A percentile compares a stretch with the other conserved stretches of the same genome.
Evolutionary conservation across 1,284 basidiomycete genomes (phyloP).

Genomic region (Coniferiporia weirii): DNA sequence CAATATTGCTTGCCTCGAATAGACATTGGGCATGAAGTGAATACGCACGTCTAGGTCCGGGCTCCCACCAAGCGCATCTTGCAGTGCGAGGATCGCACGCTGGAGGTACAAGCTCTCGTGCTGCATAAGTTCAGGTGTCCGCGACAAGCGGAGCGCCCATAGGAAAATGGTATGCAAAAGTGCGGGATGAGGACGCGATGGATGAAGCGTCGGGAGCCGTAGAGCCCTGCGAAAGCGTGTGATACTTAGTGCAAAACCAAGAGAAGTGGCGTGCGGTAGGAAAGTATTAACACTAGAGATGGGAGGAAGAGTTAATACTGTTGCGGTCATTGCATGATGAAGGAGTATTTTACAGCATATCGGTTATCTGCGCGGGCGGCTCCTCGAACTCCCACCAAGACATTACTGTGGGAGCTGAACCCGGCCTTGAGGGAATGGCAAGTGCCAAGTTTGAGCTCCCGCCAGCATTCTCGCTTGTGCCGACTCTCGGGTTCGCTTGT

Average conservation of each 20-base stretch:
- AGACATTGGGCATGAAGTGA: neutral
- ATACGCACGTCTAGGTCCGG: slow-evolving; percentile 33
- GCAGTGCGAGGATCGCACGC: slow-evolving; percentile 38
- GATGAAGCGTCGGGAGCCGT: slow-evolving; percentile 27
- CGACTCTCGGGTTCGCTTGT: neutral
- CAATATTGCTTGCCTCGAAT: no score
- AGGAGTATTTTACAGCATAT: slow-evolving; percentile 20
- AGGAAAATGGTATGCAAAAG: slow-evolving; percentile 45
- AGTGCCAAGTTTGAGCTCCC: neutral
- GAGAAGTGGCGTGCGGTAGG: slow-evolving; percentile 22
- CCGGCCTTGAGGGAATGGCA: neutral
- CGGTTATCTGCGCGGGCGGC: slow-evolving; percentile 19
- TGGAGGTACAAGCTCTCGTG: slow-evolving; percentile 37
- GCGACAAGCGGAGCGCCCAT: slow-evolving; percentile 41
- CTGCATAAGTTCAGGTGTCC: slow-evolving; percentile 21
- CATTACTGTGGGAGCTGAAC: neutral
- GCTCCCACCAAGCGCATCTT: slow-evolving; percentile 31
- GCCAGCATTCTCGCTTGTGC: neutral
- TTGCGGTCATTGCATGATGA: neutral
- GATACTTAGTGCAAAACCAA: slow-evolving; percentile 32
- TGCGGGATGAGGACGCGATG: slow-evolving; percentile 41
- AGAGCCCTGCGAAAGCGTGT: slow-evolving; percentile 26
- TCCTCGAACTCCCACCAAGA: slow-evolving; percentile 21
- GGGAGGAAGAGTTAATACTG: neutral
- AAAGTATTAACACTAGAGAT: slow-evolving; percentile 20